Evolutionary conservation across 352 stramenopile genomes (phyloP).

Genomic region (Phytopythium cucurbitacearum): DNA sequence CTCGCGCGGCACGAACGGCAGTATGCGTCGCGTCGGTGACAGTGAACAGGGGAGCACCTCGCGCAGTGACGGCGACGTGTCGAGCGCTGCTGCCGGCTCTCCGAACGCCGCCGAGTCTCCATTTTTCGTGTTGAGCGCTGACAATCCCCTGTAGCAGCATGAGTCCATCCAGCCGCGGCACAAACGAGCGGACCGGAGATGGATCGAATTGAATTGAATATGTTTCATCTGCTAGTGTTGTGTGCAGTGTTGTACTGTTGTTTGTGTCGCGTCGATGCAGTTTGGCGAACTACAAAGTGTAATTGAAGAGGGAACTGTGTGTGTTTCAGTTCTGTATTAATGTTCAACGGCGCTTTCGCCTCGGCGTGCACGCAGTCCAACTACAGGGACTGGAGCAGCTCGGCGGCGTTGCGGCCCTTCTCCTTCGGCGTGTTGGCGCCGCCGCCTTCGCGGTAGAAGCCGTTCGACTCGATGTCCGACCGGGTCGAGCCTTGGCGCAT

Average conservation of each 20-base stretch:
- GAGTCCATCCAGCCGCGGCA: too few relatives aligned
- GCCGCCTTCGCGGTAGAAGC: slow-evolving; percentile 5
- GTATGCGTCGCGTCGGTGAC: not conserved
- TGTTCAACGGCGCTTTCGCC: too few relatives aligned
- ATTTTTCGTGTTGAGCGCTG: slow-evolving; percentile 5
- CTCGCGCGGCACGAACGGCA: slow-evolving; percentile 1
- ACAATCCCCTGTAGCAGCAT: not conserved
- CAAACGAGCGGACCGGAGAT: too few relatives aligned
- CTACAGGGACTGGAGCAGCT: slow-evolving; percentile 4
- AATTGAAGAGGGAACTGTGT: too few relatives aligned
- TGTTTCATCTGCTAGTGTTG: too few relatives aligned
- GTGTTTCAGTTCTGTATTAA: too few relatives aligned
- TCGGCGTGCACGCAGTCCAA: too few relatives aligned
- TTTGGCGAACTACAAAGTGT: too few relatives aligned
- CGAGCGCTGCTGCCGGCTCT: not conserved
- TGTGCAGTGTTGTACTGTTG: too few relatives aligned
- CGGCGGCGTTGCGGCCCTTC: slow-evolving; percentile 1
- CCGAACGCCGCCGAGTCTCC: slow-evolving; percentile 1
- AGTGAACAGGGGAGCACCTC: not conserved
- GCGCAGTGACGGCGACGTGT: not conserved
- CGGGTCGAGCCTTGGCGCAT: too few relatives aligned
- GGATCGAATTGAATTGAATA: too few relatives aligned
- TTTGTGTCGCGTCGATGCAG: too few relatives aligned
- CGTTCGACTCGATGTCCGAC: slow-evolving; percentile 1
- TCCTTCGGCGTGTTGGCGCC: not conserved